Conservation (phyloP, 2,329 filamentous ascomycete genomes). For the Coccinonectria pachysandricola region DNA sequence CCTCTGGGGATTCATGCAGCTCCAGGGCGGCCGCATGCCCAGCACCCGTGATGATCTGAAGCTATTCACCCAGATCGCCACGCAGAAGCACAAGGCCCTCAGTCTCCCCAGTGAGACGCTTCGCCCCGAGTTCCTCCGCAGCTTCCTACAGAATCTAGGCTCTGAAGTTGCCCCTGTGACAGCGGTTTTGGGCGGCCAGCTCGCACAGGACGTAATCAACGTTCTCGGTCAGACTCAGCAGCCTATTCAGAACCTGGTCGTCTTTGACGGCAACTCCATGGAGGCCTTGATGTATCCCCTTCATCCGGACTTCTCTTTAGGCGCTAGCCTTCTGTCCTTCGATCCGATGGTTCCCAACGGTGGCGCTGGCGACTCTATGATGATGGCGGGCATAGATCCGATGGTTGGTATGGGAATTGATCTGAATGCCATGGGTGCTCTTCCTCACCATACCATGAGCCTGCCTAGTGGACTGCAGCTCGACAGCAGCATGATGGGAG, state of each 20-base stretch:
- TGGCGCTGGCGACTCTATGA: slow-evolving; percentile 11
- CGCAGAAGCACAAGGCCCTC: slow-evolving; percentile 66
- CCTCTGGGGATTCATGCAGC: slow-evolving; percentile 69
- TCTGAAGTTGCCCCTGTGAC: slow-evolving; percentile 79
- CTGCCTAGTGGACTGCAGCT: slow-evolving; percentile 10
- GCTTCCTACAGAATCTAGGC: slow-evolving; percentile 78
- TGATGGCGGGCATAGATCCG: slow-evolving; percentile 13
- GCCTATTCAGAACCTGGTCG: slow-evolving; percentile 86
- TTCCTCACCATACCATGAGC: slow-evolving; percentile 18
- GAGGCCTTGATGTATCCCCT: slow-evolving; percentile 72
- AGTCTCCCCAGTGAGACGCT: slow-evolving; percentile 59
- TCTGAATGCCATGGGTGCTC: slow-evolving; percentile 8
- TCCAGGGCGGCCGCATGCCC: slow-evolving; percentile 43
- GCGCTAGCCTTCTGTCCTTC: slow-evolving; percentile 34
- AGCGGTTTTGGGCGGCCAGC: slow-evolving; percentile 78
- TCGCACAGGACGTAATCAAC: slow-evolving; percentile 96
- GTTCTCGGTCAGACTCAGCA: slow-evolving; percentile 85
- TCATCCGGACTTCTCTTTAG: slow-evolving; percentile 55
- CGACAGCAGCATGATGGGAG: slow-evolving; percentile 5
- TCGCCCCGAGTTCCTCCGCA: slow-evolving; percentile 61
- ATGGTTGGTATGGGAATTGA: neutral
- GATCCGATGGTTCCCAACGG: slow-evolving; percentile 14
- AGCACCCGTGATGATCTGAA: slow-evolving; percentile 56
- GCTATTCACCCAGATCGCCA: slow-evolving; percentile 67
- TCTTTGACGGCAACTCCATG: slow-evolving; percentile 80